A percentile compares a stretch with the other conserved stretches of the same genome.
phyloP scores from a whole-genome alignment of 345 rosid genomes.

The Cardamine resedifolia region DNA sequence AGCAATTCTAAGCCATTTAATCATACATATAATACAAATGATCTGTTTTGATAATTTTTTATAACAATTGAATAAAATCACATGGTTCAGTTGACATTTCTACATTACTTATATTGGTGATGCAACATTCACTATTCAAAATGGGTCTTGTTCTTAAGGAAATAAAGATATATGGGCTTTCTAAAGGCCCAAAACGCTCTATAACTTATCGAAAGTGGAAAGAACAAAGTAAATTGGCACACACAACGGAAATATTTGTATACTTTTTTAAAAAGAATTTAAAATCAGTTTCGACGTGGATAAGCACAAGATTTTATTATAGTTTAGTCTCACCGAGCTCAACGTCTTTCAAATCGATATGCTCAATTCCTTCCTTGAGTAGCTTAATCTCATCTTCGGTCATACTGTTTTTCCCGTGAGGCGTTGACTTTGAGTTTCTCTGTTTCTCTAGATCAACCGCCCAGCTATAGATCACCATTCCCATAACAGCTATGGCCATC shows the following conservation, averaged over 20 bases:
- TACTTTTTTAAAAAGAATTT: conserved; percentile 10
- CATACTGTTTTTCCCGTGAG: conserved; percentile 57
- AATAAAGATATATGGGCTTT: neutral
- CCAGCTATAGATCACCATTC: conserved; percentile 95
- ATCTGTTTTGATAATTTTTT: neutral
- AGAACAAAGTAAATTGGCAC: neutral
- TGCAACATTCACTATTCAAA: neutral
- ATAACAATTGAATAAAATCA: conserved; percentile 13
- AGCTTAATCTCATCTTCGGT: conserved; percentile 80
- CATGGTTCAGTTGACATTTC: conserved; percentile 26
- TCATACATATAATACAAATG: neutral
- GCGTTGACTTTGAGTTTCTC: conserved; percentile 42
- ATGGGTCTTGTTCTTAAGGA: conserved; percentile 13
- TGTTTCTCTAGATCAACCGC: conserved; percentile 80
- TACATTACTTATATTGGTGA: neutral
- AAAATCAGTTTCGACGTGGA: conserved; percentile 16
- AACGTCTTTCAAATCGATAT: conserved; percentile 52
- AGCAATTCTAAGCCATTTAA: neutral
- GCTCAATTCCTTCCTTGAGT: conserved; percentile 62
- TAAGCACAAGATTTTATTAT: conserved; percentile 14
- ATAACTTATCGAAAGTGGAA: neutral
- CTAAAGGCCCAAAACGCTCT: conserved; percentile 13
- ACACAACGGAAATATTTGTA: conserved; percentile 6
- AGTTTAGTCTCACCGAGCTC: conserved; percentile 67
- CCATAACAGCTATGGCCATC: conserved; percentile 69